Base-by-base conservation (phyloP, 495 filamentous ascomycete species). In the Xylaria nigripes region DNA sequence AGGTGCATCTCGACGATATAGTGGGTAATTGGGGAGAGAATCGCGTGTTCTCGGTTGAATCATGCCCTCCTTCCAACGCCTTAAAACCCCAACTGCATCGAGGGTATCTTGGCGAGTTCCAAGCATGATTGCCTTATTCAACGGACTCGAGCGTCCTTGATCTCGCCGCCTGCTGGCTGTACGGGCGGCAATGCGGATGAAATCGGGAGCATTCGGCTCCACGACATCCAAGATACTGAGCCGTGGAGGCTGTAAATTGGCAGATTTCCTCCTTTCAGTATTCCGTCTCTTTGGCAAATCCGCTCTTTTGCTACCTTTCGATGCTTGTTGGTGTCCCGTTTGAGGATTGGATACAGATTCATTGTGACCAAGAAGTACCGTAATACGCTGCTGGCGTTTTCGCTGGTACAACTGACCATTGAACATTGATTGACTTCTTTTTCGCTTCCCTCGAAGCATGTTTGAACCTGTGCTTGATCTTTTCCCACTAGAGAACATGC, bases 111-210 rank as follows among this genome's bases (percentile, higher is more conserved):
- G 61, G 21, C 74, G 75, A 23, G 81, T 91, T 30, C 82, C 84
- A 6, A 98, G 66, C 29, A 81, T 71, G 46, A 98, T 80, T 27
- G 81, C 68, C 65, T 96, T 98, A 29, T 68, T 74, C 5, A 80
- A 76, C n/a, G 89, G 90, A 47, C 83, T 89, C 51, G 84, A 79
- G 61, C 86, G 82, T 6, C 89, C 91, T 54, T 75, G 62, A 56
- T 87, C 83, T 36, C 59, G 61, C 57, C 80, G 78, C 51, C 70
- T 76, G 15, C 77, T 83, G 42, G 81, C 89, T 54, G 77, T 73
- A 45, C 94, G 83, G 18, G 81, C 80, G 36, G 93, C 93, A 57
- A 98, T 67, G 47, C 81, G 82, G 19, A 96, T 70, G 62, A 97
- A 97, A 25, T 72, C 70, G 5, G 93, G 91, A 6, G 75, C 75